These are phyloP conservation scores for Colletotrichum somersetense DNA, from an alignment of 2,329 filamentous ascomycete species.

Conservation along the genomic window DNA sequence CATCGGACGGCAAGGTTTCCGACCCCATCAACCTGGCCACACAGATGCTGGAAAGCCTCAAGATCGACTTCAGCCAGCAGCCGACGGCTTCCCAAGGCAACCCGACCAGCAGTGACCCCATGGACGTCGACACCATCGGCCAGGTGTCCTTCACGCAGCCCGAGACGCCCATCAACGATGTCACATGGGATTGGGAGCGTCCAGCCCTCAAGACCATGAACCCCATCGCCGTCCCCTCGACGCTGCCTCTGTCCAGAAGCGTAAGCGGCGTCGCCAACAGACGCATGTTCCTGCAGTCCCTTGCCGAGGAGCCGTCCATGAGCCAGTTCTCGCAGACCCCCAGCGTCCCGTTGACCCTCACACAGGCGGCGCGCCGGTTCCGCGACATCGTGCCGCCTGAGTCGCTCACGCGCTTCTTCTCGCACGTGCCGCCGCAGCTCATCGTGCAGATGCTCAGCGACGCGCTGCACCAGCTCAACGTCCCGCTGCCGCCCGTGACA, in stretches of 20 bases:
- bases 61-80: conserved; percentile 84
- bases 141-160: conserved; percentile 87
- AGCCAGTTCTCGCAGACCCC: conserved; percentile 86
- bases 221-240: conserved; percentile 59
- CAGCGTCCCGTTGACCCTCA: conserved; percentile 83
- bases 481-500: conserved; percentile 72
- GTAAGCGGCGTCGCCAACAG: conserved; percentile 51
- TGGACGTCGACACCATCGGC: conserved; percentile 74
- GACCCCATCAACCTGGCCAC: conserved; percentile 91
- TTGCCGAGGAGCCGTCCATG: conserved; percentile 89
- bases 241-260: conserved; percentile 59
- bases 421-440: conserved; percentile 78
- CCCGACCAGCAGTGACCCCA: conserved; percentile 61
- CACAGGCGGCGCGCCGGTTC: conserved; percentile 90
- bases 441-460: conserved; percentile 85
- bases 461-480: conserved; percentile 86
- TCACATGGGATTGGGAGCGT: conserved; percentile 89
- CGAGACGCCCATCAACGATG: conserved; percentile 79
- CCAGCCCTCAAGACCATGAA: conserved; percentile 70
- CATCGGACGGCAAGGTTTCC: conserved; percentile 77
- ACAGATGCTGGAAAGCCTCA: conserved; percentile 91
- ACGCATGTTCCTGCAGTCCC: conserved; percentile 66
- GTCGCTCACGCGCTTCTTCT: conserved; percentile 92
- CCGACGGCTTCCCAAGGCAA: conserved; percentile 64
- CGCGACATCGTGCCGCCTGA: conserved; percentile 91